These are phyloP conservation scores for Colletotrichum truncatum DNA, from an alignment of 2,329 filamentous ascomycete genomes.

Conservation along the genomic window DNA sequence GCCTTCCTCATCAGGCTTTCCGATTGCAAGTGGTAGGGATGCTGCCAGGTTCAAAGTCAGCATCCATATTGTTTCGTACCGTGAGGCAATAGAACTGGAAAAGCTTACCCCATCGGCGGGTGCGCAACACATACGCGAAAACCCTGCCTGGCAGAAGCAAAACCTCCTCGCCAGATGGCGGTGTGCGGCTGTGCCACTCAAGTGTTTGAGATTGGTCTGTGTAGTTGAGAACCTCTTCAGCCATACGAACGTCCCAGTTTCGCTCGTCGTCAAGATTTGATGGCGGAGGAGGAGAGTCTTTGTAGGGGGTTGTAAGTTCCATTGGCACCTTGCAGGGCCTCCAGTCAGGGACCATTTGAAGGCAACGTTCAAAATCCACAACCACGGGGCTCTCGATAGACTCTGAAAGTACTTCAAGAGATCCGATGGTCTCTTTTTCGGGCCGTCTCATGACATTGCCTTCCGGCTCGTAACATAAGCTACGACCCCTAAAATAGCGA, in stretches of 20 bases:
- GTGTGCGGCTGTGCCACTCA: neutral
- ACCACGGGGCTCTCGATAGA: neutral
- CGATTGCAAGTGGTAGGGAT: neutral
- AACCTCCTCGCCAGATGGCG: neutral
- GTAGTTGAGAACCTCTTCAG: neutral
- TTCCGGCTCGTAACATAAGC: neutral
- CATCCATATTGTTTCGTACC: neutral
- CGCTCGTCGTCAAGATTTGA: neutral
- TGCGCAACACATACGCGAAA: neutral
- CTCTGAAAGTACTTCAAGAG: neutral
- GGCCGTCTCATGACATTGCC: neutral
- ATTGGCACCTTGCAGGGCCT: neutral
- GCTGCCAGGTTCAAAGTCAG: neutral
- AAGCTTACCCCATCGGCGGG: conserved; percentile 4
- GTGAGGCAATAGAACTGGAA: neutral
- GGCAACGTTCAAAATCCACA: neutral
- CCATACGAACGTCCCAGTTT: neutral
- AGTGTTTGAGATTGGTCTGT: neutral
- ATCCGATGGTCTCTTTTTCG: neutral
- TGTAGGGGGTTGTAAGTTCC: neutral
- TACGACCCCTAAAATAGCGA: neutral
- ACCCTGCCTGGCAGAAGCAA: neutral
- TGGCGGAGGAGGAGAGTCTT: neutral
- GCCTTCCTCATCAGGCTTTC: neutral
- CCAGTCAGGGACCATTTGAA: neutral